Evolutionary conservation across 2,329 filamentous ascomycete genomes (phyloP).

Genomic region (Alternaria infectoria): DNA sequence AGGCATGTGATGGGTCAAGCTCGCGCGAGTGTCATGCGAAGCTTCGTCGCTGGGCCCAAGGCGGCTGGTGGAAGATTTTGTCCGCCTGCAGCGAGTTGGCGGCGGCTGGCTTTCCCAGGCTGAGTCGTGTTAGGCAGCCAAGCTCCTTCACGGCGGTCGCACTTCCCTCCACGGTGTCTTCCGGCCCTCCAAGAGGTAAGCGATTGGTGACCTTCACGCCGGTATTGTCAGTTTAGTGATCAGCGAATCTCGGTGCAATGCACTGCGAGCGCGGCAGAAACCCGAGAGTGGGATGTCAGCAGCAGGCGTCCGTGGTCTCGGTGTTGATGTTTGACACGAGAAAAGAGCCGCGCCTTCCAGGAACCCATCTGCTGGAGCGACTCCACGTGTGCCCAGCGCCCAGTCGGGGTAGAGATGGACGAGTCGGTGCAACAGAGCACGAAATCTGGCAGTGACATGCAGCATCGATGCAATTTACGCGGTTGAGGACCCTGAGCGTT

Average conservation of each 20-base stretch:
- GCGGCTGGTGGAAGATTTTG: constrained; percentile 34
- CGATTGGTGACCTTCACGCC: constrained; percentile 12
- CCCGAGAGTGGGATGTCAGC: constrained; percentile 1
- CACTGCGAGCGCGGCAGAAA: constrained; percentile 20
- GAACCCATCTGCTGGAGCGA: constrained; percentile 13
- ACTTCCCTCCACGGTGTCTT: constrained; percentile 10
- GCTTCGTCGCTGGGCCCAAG: constrained; percentile 9
- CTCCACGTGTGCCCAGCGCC: constrained; percentile 25
- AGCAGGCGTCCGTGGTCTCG: constrained; percentile 11
- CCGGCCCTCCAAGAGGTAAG: constrained; percentile 2
- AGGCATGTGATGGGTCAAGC: constrained; percentile 27
- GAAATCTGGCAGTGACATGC: constrained; percentile 20
- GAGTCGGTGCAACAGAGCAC: constrained; percentile 32
- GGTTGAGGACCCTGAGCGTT: constrained; percentile 8
- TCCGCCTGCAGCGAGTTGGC: constrained; percentile 16
- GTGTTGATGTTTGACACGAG: constrained; percentile 7
- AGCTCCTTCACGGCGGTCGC: constrained; percentile 8
- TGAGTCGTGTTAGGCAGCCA: constrained; percentile 8
- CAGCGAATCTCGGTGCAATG: constrained; percentile 27
- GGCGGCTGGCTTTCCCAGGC: constrained; percentile 15
- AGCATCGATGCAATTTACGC: constrained; percentile 1
- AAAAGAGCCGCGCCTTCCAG: constrained; percentile 20
- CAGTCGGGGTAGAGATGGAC: constrained; percentile 24
- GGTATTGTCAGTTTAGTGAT: constrained; percentile 22
- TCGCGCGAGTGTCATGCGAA: constrained; percentile 28